Evolutionary conservation across 2,329 filamentous ascomycete species (phyloP).

Genomic region (Pyrenophora seminiperda): DNA sequence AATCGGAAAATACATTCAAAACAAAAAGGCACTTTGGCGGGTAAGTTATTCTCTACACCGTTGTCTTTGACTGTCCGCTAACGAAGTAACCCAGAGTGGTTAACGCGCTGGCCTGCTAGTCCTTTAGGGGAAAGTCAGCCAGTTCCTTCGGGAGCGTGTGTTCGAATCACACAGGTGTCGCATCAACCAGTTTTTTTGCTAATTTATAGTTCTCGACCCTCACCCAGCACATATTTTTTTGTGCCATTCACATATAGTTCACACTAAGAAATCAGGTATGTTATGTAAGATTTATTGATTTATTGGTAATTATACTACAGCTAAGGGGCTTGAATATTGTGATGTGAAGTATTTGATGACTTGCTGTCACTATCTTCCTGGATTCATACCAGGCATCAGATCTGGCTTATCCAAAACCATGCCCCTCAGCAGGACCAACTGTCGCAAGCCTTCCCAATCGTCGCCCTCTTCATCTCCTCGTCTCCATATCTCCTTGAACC

Average conservation of each 20-base stretch:
- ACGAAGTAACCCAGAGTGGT: conserved; percentile 20
- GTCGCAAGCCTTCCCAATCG: conserved; percentile 84
- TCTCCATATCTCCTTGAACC: conserved; percentile 79
- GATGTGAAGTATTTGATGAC: not conserved
- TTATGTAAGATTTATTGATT: no score
- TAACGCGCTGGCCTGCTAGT: conserved; percentile 37
- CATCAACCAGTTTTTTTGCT: conserved; percentile 14
- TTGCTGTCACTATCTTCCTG: conserved; percentile 12
- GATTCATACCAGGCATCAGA: conserved; percentile 89
- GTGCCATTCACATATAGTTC: not conserved
- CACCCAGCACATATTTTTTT: no score
- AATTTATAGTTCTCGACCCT: rapidly evolving
- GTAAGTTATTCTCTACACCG: not conserved
- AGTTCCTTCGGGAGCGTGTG: conserved; percentile 39
- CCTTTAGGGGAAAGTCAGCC: conserved; percentile 23
- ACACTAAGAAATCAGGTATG: no score
- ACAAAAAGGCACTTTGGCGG: conserved; percentile 12
- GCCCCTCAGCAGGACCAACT: conserved; percentile 79
- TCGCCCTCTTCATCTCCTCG: conserved; percentile 88
- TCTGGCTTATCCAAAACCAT: conserved; percentile 91
- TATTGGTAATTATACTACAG: not conserved
- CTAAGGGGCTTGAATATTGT: no score
- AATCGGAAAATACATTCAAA: no score
- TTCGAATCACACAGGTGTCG: conserved; percentile 39
- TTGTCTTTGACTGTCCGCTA: not conserved